A percentile compares a stretch with the other conserved stretches of the same genome.
Conservation (phyloP, 345 rosid genomes). For the Adansonia digitata region DNA sequence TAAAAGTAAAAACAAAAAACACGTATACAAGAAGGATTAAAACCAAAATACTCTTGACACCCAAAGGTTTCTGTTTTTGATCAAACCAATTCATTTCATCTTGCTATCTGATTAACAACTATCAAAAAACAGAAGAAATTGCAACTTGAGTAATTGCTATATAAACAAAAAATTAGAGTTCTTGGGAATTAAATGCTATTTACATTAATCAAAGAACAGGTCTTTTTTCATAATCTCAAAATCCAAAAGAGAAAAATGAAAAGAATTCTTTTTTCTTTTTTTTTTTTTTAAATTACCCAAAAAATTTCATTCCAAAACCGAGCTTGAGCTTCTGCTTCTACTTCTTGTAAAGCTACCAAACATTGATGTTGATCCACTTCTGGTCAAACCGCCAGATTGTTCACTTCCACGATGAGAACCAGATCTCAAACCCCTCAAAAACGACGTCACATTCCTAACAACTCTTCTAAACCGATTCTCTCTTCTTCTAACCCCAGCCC, state of each 20-base stretch:
- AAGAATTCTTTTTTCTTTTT: neutral
- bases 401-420: slow-evolving; percentile 12
- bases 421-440: slow-evolving; percentile 47
- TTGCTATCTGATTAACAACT: neutral
- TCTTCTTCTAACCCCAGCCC: slow-evolving; percentile 38
- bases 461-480: slow-evolving; percentile 49
- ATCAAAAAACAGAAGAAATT: neutral
- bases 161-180: neutral
- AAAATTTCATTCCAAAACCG: slow-evolving; percentile 2
- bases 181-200: neutral
- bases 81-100: neutral
- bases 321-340: slow-evolving; percentile 23
- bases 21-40: neutral
- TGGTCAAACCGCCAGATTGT: slow-evolving; percentile 25
- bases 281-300: neutral
- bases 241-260: neutral
- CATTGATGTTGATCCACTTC: slow-evolving; percentile 33
- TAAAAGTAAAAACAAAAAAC: neutral
- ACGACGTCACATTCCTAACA: slow-evolving; percentile 49
- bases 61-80: neutral
- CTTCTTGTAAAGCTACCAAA: slow-evolving; percentile 39
- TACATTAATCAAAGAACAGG: neutral
- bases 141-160: neutral
- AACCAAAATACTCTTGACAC: neutral
- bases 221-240: neutral